These are phyloP conservation scores for Trichothecium sympodiale DNA, from an alignment of 2,329 filamentous ascomycete species.

Conservation along the genomic window DNA sequence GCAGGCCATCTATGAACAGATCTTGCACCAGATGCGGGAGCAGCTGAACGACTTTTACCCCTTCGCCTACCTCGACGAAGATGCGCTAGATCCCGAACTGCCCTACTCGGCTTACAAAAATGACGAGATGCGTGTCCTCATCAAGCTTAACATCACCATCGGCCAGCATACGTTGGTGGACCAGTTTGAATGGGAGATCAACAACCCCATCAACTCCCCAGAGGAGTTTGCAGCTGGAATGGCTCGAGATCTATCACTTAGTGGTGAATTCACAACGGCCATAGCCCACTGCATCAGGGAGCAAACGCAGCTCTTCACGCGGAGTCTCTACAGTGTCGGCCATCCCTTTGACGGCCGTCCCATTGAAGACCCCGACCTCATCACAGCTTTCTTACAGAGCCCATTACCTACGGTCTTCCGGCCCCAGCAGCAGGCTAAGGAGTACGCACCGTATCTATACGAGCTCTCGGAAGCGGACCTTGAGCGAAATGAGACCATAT, in stretches of 20 bases:
- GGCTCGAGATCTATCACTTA: constrained; percentile 80
- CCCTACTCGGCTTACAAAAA: constrained; percentile 95
- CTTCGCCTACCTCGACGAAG: constrained; percentile 80
- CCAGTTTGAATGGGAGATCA: constrained; percentile 99
- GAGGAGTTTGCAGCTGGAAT: constrained; percentile 89
- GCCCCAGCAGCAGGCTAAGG: constrained; percentile 84
- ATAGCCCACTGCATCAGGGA: constrained; percentile 97
- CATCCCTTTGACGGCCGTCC: constrained; percentile 93
- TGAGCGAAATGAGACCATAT: constrained; percentile 82
- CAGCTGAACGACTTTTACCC: constrained; percentile 92
- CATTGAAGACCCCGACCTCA: constrained; percentile 83
- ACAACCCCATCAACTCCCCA: constrained; percentile 84
- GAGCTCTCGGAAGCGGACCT: constrained; percentile 86
- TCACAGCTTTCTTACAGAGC: constrained; percentile 73
- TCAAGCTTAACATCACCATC: constrained; percentile 97
- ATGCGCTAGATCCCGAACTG: constrained; percentile 77
- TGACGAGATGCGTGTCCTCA: constrained; percentile 92
- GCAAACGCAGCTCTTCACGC: constrained; percentile 87
- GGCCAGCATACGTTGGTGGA: constrained; percentile 88
- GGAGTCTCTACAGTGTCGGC: constrained; percentile 83
- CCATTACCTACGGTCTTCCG: constrained; percentile 77
- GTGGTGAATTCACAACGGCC: constrained; percentile 91
- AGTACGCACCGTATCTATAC: constrained; percentile 87
- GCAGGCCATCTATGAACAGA: constrained; percentile 50
- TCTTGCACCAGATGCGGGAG: constrained; percentile 64